Evolutionary conservation across 2,329 filamentous ascomycete genomes (phyloP).

Genomic region (Drechslerella dactyloides): DNA sequence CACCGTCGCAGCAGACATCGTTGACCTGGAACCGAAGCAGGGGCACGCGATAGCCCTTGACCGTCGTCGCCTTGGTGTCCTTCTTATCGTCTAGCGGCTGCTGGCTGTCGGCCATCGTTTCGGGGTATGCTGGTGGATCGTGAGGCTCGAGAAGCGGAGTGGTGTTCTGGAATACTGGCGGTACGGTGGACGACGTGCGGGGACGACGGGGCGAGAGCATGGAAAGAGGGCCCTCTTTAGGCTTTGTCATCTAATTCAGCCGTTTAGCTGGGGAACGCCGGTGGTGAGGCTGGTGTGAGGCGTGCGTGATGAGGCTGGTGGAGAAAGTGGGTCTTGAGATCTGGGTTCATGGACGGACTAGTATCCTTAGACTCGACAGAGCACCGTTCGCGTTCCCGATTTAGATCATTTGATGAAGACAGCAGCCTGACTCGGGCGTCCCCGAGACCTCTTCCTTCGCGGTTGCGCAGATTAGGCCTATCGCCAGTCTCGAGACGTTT

Average conservation of each 20-base stretch:
- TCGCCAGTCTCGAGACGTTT: too few species aligned
- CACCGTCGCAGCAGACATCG: conserved; percentile 67
- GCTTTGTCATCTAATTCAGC: conserved; percentile 13
- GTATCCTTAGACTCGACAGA: too few species aligned
- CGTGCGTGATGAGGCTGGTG: conserved; percentile 18
- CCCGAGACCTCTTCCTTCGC: too few species aligned
- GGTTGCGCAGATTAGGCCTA: too few species aligned
- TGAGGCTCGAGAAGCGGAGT: conserved; percentile 8
- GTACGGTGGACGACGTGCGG: conserved; percentile 47
- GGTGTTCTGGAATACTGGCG: conserved; percentile 32
- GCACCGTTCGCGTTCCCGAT: too few species aligned
- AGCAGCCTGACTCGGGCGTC: too few species aligned
- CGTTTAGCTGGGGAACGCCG: conserved; percentile 40
- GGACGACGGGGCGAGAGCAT: conserved; percentile 20
- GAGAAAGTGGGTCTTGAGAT: conserved; percentile 10
- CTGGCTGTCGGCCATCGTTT: conserved; percentile 32
- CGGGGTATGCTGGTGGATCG: conserved; percentile 32
- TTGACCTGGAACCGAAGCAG: conserved; percentile 66
- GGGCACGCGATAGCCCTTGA: conserved; percentile 37
- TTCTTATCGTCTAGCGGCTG: conserved; percentile 2
- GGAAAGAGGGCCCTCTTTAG: conserved; percentile 11
- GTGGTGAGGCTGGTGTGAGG: conserved; percentile 23
- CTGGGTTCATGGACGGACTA: too few species aligned
- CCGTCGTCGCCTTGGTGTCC: conserved; percentile 10
- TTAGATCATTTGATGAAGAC: too few species aligned